Conservation (phyloP, 2,329 filamentous ascomycete species). For the Magnaporthiopsis incrustans region DNA sequence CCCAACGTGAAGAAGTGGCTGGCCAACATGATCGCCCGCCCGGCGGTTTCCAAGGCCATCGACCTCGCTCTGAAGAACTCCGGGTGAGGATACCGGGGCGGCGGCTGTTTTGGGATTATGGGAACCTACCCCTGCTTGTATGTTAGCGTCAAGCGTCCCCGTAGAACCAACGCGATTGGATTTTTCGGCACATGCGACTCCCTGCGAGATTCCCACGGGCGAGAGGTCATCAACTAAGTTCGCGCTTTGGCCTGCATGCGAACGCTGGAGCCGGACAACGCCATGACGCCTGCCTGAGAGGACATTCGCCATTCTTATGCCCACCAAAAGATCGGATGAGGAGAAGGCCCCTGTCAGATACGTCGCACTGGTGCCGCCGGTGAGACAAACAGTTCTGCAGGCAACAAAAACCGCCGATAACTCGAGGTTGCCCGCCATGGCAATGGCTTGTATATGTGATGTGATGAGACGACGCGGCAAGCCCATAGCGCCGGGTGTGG, state of each 20-base stretch:
- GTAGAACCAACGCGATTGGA: neutral
- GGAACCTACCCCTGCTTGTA: neutral
- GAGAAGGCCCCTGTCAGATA: neutral
- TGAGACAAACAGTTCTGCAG: neutral
- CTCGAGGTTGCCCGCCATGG: neutral
- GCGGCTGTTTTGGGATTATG: neutral
- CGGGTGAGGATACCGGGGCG: too few relatives aligned
- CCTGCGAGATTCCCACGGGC: neutral
- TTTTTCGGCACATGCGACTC: neutral
- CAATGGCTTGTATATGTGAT: neutral
- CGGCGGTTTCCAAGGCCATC: conserved; percentile 58
- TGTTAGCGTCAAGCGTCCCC: neutral
- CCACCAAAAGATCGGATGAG: neutral
- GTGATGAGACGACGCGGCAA: neutral
- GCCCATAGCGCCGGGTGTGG: neutral
- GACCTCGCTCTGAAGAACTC: neutral
- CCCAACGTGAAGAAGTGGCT: conserved; percentile 69
- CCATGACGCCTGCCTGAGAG: neutral
- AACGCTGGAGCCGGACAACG: too few relatives aligned
- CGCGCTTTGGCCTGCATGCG: neutral
- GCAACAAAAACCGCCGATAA: neutral
- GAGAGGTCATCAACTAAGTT: neutral
- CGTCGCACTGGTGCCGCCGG: neutral
- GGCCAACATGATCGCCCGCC: conserved; percentile 56
- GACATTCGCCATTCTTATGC: too few relatives aligned